Base-by-base conservation (phyloP, 2,329 filamentous ascomycete genomes). In the Neofusicoccum cordaticola region DNA sequence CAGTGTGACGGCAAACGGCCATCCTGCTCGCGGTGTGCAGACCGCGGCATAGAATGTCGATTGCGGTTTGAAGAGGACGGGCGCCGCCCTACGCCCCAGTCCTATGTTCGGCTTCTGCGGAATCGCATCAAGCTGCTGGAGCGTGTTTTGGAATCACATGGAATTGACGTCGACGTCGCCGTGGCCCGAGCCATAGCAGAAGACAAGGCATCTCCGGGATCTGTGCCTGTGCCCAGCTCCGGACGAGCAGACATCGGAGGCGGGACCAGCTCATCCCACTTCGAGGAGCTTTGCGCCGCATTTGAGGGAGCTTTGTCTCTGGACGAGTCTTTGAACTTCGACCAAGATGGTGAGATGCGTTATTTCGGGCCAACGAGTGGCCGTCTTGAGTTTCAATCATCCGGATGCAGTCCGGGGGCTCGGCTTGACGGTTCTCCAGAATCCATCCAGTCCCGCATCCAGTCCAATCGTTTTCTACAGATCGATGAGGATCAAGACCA, bases 311-410 rank as follows among this genome's bases (percentile, higher is more conserved):
- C 72, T 3, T 66, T 78, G 1, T 74, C 72, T 15, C 51, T 77
- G 0, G 76, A 78, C n/a, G 76, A 76, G 44, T 71, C 74, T 5
- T 65, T 76, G 34, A 75, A 77, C 42, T 77, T 74, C 31, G 75
- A 78, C 22, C 70, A 70, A 27, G 75, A 78, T 17, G 67, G 67
- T 42, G 76, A 79, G 57, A 69, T 72, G 51, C 67, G 73, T 1
- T 79, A 77, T 56, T 79, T 78, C 64, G 76, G 77, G 0, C 70
- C 74, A 1, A 72, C 76, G 0, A 79, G 76, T 64, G 77, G 76
- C 1, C 71, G 76, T 2, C 68, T 78, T 3, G 69, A 74, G 11
- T 77, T 78, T 47, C 67, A 67, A 27, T 67, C 66, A 31, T 62
- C 67, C 34, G 22, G 11, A n/a, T 34, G 34, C 12, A 48, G 27